Evolutionary conservation across 2,329 filamentous ascomycete species (phyloP).

Genomic region (Penicillium expansum): DNA sequence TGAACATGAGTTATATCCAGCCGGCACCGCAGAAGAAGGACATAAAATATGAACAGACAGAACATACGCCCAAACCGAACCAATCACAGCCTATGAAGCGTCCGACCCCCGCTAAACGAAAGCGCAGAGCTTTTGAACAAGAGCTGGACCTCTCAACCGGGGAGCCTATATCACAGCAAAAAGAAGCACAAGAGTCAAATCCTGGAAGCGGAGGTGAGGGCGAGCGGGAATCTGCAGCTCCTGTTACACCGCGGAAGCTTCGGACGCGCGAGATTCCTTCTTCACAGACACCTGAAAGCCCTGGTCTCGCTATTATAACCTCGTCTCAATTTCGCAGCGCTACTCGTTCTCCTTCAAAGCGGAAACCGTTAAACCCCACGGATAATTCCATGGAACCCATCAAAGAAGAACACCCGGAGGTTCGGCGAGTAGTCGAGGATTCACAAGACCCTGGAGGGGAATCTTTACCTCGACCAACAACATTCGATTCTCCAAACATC

Average conservation of each 20-base stretch:
- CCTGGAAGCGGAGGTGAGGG: not conserved
- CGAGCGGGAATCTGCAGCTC: constrained; percentile 1
- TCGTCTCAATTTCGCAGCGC: constrained; percentile 33
- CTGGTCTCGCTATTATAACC: constrained; percentile 37
- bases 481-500: not conserved
- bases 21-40: constrained; percentile 19
- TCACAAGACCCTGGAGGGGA: constrained; percentile 3
- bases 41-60: not conserved
- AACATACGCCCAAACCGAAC: not conserved
- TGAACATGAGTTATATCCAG: constrained; percentile 34
- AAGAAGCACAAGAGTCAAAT: constrained; percentile 6
- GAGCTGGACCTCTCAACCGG: constrained; percentile 24
- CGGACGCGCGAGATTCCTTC: constrained; percentile 39
- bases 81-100: not conserved
- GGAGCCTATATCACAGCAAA: constrained; percentile 17
- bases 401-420: constrained; percentile 22
- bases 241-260: constrained; percentile 36
- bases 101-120: constrained; percentile 11
- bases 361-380: not conserved
- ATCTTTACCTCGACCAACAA: constrained; percentile 5
- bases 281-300: constrained; percentile 45
- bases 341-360: constrained; percentile 29
- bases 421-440: not conserved
- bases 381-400: constrained; percentile 4
- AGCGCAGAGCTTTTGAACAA: constrained; percentile 13